Conservation (phyloP, 495 filamentous ascomycete species). For the Chaetomium cochliodes region DNA sequence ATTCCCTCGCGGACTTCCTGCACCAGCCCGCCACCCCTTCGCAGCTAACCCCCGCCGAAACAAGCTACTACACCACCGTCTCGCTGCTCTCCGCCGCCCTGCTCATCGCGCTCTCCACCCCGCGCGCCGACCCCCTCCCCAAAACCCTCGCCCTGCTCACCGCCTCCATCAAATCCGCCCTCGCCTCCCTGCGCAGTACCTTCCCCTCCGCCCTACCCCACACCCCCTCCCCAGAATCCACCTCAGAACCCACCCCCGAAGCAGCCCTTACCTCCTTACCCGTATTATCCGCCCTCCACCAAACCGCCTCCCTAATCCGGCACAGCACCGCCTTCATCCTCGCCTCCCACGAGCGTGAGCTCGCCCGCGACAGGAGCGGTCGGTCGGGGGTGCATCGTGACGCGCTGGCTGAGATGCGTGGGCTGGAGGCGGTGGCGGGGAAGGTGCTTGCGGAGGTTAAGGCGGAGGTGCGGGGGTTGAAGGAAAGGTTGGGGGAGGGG, state of each 20-base stretch:
- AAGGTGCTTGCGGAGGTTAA: constrained; percentile 37
- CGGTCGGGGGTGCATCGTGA: constrained; percentile 38
- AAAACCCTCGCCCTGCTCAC: constrained; percentile 19
- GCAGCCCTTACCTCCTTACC: constrained; percentile 30
- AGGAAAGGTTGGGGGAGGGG: constrained; percentile 33
- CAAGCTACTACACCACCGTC: constrained; percentile 31
- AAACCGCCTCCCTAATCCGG: constrained; percentile 39
- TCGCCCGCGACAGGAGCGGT: constrained; percentile 41
- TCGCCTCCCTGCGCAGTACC: constrained; percentile 29
- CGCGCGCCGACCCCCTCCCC: constrained; percentile 24
- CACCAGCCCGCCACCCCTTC: constrained; percentile 20
- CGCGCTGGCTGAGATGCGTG: constrained; percentile 39
- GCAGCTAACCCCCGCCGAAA: constrained; percentile 31
- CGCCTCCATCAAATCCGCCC: constrained; percentile 19
- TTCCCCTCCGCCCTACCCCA: not conserved
- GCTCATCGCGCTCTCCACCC: constrained; percentile 29
- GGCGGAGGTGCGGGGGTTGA: constrained; percentile 35
- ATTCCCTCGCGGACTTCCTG: constrained; percentile 37
- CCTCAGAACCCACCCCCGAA: not conserved
- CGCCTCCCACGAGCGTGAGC: constrained; percentile 38
- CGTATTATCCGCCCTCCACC: constrained; percentile 38
- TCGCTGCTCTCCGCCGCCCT: constrained; percentile 31
- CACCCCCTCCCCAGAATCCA: constrained; percentile 3
- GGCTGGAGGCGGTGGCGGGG: constrained; percentile 31
- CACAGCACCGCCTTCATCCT: constrained; percentile 37